Base-by-base conservation (phyloP, 2,329 filamentous ascomycete species). In the Pseudogymnoascus sp. region DNA sequence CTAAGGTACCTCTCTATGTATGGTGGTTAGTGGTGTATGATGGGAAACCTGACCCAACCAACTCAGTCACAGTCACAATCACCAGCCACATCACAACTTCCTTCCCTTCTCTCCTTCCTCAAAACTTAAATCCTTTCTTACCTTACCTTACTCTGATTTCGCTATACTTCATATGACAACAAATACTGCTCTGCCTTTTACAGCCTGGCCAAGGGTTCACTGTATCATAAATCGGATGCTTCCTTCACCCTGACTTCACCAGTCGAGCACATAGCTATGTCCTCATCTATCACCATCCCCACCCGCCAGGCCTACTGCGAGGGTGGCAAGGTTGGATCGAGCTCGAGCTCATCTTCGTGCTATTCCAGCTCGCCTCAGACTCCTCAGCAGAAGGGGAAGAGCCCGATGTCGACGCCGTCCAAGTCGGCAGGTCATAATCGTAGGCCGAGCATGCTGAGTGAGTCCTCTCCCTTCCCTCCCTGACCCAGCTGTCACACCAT, bases 221-320 rank as follows among this genome's bases (percentile, higher is more conserved):
- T 29, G 23, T 54, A 31, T 54, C 45, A 54, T 54, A 54, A n/a
- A 54, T 54, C n/a, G 45, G 45, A 54, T 54, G 45, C 45, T 54
- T 54, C 45, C 45, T 29, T 54, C 23, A 31, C 45, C 45, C 45
- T 54, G 23, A 54, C 45, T 54, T 54, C 45, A 31, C 45, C 45
- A 10, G 42, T 61, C 42, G 57, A 26, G 62, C 63, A 61, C 29
- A 60, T 60, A 34, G 57, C 67, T 68, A 86, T 88, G 85, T 86
- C 86, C 65, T 86, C 86, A 65, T 88, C 86, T 65, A 90, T 90
- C 76, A 80, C 82, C 68, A 91, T 91, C 69, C 87, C 87, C 3
- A 73, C 76, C 18, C 67, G 76, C 80, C 66, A 73, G 72, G 67
- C 69, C 69, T 69, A 75, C 75, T 66, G 76, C 71, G 69, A 73